A percentile compares a stretch with the other conserved stretches of the same genome.
phyloP scores from a whole-genome alignment of 2,329 filamentous ascomycete genomes.

The Escovopsis sp. region DNA sequence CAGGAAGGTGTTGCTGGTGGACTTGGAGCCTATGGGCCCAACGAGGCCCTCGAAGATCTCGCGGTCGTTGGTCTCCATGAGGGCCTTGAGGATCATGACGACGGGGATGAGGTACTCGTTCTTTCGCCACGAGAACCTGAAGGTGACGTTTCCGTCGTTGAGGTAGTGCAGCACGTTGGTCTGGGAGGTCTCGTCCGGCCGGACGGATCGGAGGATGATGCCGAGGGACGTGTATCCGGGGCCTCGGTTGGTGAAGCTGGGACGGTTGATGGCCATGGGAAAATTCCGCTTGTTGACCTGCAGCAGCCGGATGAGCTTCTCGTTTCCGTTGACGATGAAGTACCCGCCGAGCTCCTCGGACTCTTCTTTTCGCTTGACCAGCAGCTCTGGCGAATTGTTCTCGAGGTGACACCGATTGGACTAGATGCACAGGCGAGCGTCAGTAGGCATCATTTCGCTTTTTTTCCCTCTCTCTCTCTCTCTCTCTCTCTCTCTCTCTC shows the following conservation, averaged over 20 bases:
- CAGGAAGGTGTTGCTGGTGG: conserved; percentile 76
- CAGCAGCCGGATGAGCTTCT: conserved; percentile 89
- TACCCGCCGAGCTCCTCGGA: conserved; percentile 93
- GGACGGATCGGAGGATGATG: conserved; percentile 80
- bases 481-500: too few species aligned
- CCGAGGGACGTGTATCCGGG: conserved; percentile 77
- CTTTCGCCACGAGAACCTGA: conserved; percentile 96
- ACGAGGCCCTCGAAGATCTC: conserved; percentile 94
- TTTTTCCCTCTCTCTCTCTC: too few species aligned
- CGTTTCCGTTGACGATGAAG: conserved; percentile 94
- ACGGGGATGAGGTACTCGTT: conserved; percentile 91
- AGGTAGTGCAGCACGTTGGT: conserved; percentile 96
- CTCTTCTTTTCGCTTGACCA: conserved; percentile 84
- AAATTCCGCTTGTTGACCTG: conserved; percentile 85
- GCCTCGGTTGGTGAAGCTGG: conserved; percentile 79
- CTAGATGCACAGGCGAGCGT: too few species aligned
- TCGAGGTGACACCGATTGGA: conserved; percentile 86
- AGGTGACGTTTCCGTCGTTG: conserved; percentile 87
- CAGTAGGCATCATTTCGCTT: too few species aligned
- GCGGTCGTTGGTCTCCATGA: conserved; percentile 89
- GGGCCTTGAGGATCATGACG: conserved; percentile 91
- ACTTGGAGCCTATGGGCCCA: conserved; percentile 59
- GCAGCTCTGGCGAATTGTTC: conserved; percentile 62
- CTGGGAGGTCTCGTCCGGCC: conserved; percentile 95
- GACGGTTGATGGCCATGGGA: conserved; percentile 83